Evolutionary conservation across 2,329 filamentous ascomycete genomes (phyloP).

Genomic region (Fusarium torulosum): DNA sequence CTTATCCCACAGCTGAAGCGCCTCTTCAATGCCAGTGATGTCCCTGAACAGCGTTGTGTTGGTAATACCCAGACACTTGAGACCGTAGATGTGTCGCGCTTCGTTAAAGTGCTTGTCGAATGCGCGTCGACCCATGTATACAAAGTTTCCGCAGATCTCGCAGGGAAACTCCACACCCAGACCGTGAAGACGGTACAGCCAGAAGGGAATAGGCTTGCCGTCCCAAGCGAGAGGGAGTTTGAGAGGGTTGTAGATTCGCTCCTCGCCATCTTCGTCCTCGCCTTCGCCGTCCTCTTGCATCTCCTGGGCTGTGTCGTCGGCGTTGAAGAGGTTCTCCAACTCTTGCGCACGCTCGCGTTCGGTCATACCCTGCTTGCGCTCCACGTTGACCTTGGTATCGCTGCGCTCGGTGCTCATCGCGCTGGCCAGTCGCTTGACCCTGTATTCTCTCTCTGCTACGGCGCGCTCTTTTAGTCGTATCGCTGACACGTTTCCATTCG

Average conservation of each 20-base stretch:
- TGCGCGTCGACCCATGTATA: slow-evolving; percentile 96
- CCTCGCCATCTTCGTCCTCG: slow-evolving; percentile 81
- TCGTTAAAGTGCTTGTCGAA: slow-evolving; percentile 99
- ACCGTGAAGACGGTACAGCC: slow-evolving; percentile 97
- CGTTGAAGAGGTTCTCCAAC: slow-evolving; percentile 82
- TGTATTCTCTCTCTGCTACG: slow-evolving; percentile 88
- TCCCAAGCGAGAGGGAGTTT: slow-evolving; percentile 98
- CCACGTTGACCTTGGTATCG: slow-evolving; percentile 93
- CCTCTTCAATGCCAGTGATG: slow-evolving; percentile 92
- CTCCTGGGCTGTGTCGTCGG: slow-evolving; percentile 50
- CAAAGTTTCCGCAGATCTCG: slow-evolving; percentile 97
- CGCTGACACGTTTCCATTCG: slow-evolving; percentile 53
- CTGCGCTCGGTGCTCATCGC: slow-evolving; percentile 88
- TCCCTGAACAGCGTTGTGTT: slow-evolving; percentile 93
- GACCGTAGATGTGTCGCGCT: slow-evolving; percentile 88
- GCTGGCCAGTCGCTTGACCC: slow-evolving; percentile 81
- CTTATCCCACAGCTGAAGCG: slow-evolving; percentile 90
- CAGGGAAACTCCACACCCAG: slow-evolving; percentile 94
- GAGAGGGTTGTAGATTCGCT: slow-evolving; percentile 95
- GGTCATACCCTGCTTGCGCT: slow-evolving; percentile 97
- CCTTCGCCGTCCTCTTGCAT: slow-evolving; percentile 69
- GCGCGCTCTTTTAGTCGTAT: slow-evolving; percentile 84
- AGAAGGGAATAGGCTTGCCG: slow-evolving; percentile 98
- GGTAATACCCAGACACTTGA: slow-evolving; percentile 94
- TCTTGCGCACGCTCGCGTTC: slow-evolving; percentile 95